Evolutionary conservation across 176 grass and related monocot genomes (phyloP), one percentile per base, ranked within the genome.

Genomic region (Poa annua): DNA sequence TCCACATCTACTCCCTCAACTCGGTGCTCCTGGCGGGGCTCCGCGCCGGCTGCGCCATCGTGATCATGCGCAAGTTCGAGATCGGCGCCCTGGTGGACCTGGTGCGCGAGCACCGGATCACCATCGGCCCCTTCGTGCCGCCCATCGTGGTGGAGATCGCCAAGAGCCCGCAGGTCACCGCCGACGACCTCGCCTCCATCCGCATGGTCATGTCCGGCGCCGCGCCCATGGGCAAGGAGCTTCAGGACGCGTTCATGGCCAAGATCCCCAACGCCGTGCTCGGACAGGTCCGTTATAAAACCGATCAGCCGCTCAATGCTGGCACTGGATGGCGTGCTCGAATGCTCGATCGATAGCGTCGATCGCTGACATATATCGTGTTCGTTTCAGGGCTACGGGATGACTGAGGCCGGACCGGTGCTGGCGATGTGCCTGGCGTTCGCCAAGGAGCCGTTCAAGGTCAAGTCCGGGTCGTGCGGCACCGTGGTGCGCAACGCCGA

Each of bases 1-100:
- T 98, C 92, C 95, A 98, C 84, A 98, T 98, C 88, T 98, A 98
- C 92, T 98, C 92, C 9, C 86, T 98, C 25, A 95, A 98, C 79
- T 93, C 95, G 9, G 90, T 98, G 81, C 81, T 98, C 19, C 95
- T 98, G 0, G 91, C 92, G 0, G 92, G 88, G 2, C 87, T 98
- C 2, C 81, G 95, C 9, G 92, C 88, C 5, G 95, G 95, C 0
- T 71, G 80, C 20, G 20, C 92, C 7, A 93, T 98, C 6, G 69
- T 98, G 73, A 85, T 93, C 75, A 85, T 98, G 95, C 88, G 84
- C 79, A 94, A 92, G 88, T 97, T 97, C 55, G 94, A 94, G 3
- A 65, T 88, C 3, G 74, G 53, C 8, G 81, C 86, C 12, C 82
- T 97, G 6, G 88, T 97, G 4, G 88, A 85, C 7, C 77, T 97